Percentiles rank a stretch among this genome's conserved stretches.
phyloP scores from a whole-genome alignment of 345 rosid species.

The Passiflora organensis region DNA sequence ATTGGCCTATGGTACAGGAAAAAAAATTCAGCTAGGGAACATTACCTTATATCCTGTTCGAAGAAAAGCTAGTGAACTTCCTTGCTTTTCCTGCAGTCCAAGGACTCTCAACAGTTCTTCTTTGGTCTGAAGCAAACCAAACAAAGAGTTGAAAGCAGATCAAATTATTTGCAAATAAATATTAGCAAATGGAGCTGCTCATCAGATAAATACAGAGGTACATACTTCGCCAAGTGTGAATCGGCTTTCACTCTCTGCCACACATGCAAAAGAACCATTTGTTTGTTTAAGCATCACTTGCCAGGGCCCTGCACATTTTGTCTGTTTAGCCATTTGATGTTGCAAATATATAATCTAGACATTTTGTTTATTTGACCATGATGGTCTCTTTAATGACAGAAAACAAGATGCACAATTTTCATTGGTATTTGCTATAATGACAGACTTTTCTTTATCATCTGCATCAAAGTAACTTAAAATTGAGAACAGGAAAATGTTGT shows the following conservation, averaged over 20 bases:
- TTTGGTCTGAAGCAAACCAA: slow-evolving; percentile 56
- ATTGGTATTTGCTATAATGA: too few species aligned
- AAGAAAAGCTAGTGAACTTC: slow-evolving; percentile 85
- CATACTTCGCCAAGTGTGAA: slow-evolving; percentile 87
- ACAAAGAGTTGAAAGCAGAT: slow-evolving; percentile 11
- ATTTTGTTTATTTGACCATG: too few species aligned
- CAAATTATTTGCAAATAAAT: neutral
- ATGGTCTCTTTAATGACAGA: too few species aligned
- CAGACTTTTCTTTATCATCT: too few species aligned
- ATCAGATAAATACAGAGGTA: slow-evolving; percentile 1
- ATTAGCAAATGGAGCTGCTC: slow-evolving; percentile 3
- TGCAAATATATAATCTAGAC: too few species aligned
- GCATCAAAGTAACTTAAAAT: too few species aligned
- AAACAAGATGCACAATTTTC: too few species aligned
- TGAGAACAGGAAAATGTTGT: too few species aligned
- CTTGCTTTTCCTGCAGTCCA: slow-evolving; percentile 86
- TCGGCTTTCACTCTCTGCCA: slow-evolving; percentile 80
- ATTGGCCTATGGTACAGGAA: neutral
- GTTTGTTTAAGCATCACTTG: slow-evolving; percentile 97
- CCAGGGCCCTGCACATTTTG: slow-evolving; percentile 77
- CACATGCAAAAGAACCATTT: slow-evolving; percentile 79
- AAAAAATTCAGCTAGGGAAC: neutral
- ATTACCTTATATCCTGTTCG: slow-evolving; percentile 62
- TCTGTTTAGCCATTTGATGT: neutral
- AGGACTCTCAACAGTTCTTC: slow-evolving; percentile 84